Evolutionary conservation across 768 basidiomycete genomes (phyloP).

Genomic region (Agrocybe pediades): DNA sequence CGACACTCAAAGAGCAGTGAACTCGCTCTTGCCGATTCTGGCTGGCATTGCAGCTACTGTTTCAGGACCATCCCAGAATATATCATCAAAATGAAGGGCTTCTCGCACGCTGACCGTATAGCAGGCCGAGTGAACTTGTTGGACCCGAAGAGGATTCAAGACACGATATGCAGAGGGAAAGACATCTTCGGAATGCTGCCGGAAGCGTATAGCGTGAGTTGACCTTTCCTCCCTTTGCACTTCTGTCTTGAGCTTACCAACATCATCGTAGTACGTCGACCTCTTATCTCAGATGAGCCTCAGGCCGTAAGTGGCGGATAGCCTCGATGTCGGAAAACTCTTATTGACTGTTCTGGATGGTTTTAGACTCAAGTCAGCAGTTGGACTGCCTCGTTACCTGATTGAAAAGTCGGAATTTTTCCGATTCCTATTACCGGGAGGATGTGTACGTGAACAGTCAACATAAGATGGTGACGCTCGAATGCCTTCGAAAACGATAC

Average conservation of each 20-base stretch:
- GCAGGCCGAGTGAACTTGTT: conserved; percentile 48
- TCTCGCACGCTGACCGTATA: conserved; percentile 64
- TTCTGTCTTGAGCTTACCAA: not conserved
- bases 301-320: conserved; percentile 42
- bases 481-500: not conserved
- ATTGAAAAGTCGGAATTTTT: conserved; percentile 51
- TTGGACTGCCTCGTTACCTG: conserved; percentile 53
- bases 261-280: conserved; percentile 46
- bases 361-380: conserved; percentile 42
- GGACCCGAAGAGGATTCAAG: conserved; percentile 52
- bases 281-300: conserved; percentile 53
- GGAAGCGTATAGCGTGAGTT: conserved; percentile 56
- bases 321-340: not conserved
- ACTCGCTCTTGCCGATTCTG: conserved; percentile 57
- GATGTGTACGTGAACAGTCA: conserved; percentile 42
- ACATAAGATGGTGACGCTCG: not conserved
- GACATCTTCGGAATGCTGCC: conserved; percentile 71
- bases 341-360: conserved; percentile 1
- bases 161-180: conserved; percentile 57
- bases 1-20: conserved; percentile 51
- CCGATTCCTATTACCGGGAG: conserved; percentile 56
- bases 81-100: conserved; percentile 58
- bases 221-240: not conserved
- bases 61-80: conserved; percentile 63
- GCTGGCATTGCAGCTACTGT: conserved; percentile 73